Evolutionary conservation across 805 yeast species (phyloP).

Genomic region (Yarrowia divulgata): DNA sequence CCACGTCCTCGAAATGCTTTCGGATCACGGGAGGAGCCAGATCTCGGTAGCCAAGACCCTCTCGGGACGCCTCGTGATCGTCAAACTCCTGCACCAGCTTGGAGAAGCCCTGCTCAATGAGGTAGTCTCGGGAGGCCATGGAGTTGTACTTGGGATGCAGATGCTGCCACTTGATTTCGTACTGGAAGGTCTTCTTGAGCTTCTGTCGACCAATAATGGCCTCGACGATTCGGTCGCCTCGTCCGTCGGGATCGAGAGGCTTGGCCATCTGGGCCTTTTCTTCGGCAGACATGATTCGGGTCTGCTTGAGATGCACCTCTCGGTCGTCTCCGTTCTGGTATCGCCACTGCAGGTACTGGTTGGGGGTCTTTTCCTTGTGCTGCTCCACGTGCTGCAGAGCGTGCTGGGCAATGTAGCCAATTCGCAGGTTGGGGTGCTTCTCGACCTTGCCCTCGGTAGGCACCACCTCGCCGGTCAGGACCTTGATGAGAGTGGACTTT

Average conservation of each 20-base stretch:
- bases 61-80: slow-evolving; percentile 99
- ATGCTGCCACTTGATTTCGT: slow-evolving; percentile 91
- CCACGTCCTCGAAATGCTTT: slow-evolving; percentile 96
- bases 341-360: slow-evolving; percentile 98
- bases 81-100: slow-evolving; percentile 95
- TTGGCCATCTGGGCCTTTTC: slow-evolving; percentile 80
- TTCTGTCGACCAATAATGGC: slow-evolving; percentile 98
- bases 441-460: slow-evolving; percentile 91
- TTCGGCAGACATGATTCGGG: slow-evolving; percentile 81
- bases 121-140: slow-evolving; percentile 85
- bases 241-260: slow-evolving; percentile 83
- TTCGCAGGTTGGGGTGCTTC: slow-evolving; percentile 97
- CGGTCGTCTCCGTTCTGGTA: slow-evolving; percentile 98
- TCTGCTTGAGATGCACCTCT: slow-evolving; percentile 91
- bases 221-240: slow-evolving; percentile 87
- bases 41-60: slow-evolving; percentile 98
- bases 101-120: slow-evolving; percentile 83
- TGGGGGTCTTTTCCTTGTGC: slow-evolving; percentile 97
- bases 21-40: slow-evolving; percentile 89
- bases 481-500: slow-evolving; percentile 92
- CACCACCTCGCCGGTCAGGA: slow-evolving; percentile 88
- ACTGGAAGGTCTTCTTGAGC: slow-evolving; percentile 94
- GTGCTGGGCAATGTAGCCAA: slow-evolving; percentile 98
- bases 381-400: slow-evolving; percentile 96
- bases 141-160: slow-evolving; percentile 94